These are phyloP conservation scores for Fusarium paranaense DNA, from an alignment of 2,329 filamentous ascomycete species.

Conservation along the genomic window DNA sequence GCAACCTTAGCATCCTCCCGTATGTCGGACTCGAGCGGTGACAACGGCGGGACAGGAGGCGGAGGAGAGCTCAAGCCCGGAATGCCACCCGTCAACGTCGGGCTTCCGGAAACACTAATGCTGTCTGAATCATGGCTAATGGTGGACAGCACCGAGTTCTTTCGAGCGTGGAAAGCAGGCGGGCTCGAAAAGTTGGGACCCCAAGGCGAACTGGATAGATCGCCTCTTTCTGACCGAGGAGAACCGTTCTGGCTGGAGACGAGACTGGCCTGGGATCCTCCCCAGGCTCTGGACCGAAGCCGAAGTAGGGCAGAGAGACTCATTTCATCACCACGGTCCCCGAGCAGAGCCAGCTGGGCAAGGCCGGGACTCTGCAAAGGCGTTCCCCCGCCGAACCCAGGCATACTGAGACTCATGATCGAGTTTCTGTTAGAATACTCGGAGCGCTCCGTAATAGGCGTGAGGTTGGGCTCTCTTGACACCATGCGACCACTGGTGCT, in stretches of 20 bases:
- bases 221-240: conserved; percentile 61
- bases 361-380: conserved; percentile 77
- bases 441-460: conserved; percentile 94
- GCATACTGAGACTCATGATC: conserved; percentile 75
- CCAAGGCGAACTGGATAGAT: conserved; percentile 59
- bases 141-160: conserved; percentile 63
- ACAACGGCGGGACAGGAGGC: conserved; percentile 35
- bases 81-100: conserved; percentile 60
- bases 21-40: conserved; percentile 18
- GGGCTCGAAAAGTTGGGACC: conserved; percentile 35
- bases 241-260: conserved; percentile 65
- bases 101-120: conserved; percentile 61
- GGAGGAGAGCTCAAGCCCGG: conserved; percentile 45
- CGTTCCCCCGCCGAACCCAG: conserved; percentile 56
- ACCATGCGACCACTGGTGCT: conserved; percentile 79
- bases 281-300: conserved; percentile 81
- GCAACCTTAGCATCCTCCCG: conserved; percentile 22
- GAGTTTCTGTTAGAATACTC: conserved; percentile 97
- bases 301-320: conserved; percentile 78
- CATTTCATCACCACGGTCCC: conserved; percentile 72
- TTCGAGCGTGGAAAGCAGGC: conserved; percentile 54
- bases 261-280: conserved; percentile 81
- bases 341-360: conserved; percentile 78
- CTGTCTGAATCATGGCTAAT: conserved; percentile 62
- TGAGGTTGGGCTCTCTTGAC: conserved; percentile 89